Evolutionary conservation across 306 rosid genomes (phyloP).

Genomic region (Malus asiatica): DNA sequence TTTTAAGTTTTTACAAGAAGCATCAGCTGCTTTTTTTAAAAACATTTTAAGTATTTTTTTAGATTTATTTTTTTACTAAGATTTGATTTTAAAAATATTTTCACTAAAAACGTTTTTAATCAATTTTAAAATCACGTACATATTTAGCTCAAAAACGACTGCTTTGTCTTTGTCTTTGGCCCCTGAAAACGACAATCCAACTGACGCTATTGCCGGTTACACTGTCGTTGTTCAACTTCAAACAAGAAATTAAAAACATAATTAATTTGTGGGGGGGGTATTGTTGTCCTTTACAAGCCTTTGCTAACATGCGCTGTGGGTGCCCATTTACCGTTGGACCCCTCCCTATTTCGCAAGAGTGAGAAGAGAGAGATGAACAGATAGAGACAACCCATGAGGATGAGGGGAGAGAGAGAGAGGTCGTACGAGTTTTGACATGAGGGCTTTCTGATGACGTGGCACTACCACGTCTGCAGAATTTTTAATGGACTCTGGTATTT

Average conservation of each 20-base stretch:
- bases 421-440: slow-evolving; percentile 4
- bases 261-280: not conserved
- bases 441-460: not conserved
- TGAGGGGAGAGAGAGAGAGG: not conserved
- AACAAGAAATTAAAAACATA: not conserved
- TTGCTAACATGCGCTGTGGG: not conserved
- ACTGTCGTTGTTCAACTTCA: not conserved
- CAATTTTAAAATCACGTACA: rapidly evolving
- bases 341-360: not conserved
- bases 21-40: no score
- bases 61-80: rapidly evolving
- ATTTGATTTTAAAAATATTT: no score
- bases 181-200: slow-evolving; percentile 31
- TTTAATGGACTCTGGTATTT: not conserved
- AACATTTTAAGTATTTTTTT: no score
- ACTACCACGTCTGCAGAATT: not conserved
- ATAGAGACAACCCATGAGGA: slow-evolving; percentile 27
- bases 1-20: no score
- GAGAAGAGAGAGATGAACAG: slow-evolving; percentile 6
- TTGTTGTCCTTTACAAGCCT: not conserved
- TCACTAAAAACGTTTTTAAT: rapidly evolving
- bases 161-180: not conserved
- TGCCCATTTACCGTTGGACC: not conserved
- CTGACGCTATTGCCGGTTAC: slow-evolving; percentile 14
- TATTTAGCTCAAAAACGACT: not conserved